These are phyloP conservation scores for Halenospora varia DNA, from an alignment of 495 filamentous ascomycete species.

Conservation along the genomic window DNA sequence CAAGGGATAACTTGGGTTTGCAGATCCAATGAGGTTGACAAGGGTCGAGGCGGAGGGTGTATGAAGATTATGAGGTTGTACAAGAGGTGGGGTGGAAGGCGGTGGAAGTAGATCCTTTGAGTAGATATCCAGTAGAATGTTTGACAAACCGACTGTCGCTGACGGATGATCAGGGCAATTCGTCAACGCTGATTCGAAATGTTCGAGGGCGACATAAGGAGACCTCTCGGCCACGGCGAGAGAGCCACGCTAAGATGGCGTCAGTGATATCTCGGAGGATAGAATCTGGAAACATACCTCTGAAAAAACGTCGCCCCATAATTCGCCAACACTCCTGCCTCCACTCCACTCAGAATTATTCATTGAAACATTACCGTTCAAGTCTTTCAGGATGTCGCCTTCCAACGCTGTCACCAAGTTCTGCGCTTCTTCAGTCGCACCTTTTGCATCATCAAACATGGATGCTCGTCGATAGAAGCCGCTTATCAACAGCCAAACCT, in stretches of 20 bases:
- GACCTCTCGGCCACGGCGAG: constrained; percentile 56
- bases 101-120: constrained; percentile 52
- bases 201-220: constrained; percentile 61
- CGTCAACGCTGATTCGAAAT: constrained; percentile 76
- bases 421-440: constrained; percentile 76
- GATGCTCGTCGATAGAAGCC: constrained; percentile 80
- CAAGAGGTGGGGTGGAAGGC: constrained; percentile 28
- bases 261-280: constrained; percentile 28
- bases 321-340: constrained; percentile 69
- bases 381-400: constrained; percentile 47
- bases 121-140: constrained; percentile 84
- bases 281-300: constrained; percentile 46
- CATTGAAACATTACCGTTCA: constrained; percentile 41
- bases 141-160: constrained; percentile 78
- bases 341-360: constrained; percentile 67
- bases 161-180: constrained; percentile 70
- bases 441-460: constrained; percentile 70
- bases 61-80: constrained; percentile 8
- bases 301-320: constrained; percentile 75
- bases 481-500: constrained; percentile 85
- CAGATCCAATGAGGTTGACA: not conserved
- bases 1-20: not conserved
- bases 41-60: constrained; percentile 13
- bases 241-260: constrained; percentile 55
- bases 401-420: constrained; percentile 59